These are phyloP conservation scores for Hymenoscyphus linearis DNA, from an alignment of 2,329 filamentous ascomycete genomes.

Conservation along the genomic window DNA sequence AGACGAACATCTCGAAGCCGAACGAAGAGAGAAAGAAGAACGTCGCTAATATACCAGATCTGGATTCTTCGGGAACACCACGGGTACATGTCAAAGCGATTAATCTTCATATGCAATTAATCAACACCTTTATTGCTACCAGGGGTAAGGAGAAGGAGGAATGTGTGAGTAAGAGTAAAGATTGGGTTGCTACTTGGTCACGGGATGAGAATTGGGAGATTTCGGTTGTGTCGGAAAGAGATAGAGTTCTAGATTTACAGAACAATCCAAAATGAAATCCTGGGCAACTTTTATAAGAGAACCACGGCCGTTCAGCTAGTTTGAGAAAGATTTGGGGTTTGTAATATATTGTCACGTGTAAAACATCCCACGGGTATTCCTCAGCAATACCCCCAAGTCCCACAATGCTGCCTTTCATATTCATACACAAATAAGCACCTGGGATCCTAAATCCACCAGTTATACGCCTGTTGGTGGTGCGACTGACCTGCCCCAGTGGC, in stretches of 20 bases:
- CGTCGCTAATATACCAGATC: slow-evolving; percentile 60
- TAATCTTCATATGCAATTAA: slow-evolving; percentile 59
- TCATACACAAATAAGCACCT: too few relatives aligned
- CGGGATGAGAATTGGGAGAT: background rate
- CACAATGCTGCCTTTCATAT: too few relatives aligned
- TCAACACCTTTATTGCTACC: slow-evolving; percentile 50
- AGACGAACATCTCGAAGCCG: too few relatives aligned
- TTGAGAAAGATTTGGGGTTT: background rate
- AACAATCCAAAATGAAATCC: background rate
- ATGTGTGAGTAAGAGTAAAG: background rate
- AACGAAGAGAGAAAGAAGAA: too few relatives aligned
- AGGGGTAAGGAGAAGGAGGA: slow-evolving; percentile 12
- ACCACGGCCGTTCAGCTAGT: background rate
- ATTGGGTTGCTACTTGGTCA: background rate
- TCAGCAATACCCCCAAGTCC: too few relatives aligned
- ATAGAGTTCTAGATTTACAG: background rate
- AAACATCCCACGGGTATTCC: background rate
- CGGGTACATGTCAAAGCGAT: slow-evolving; percentile 61
- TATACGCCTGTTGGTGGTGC: too few relatives aligned
- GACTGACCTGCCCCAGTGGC: too few relatives aligned
- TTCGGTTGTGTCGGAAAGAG: background rate
- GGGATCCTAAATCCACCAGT: too few relatives aligned
- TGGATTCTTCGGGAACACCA: slow-evolving; percentile 24
- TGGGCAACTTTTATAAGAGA: background rate
- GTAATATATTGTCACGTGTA: background rate